These are phyloP conservation scores for Tremellales sp. DNA, from an alignment of 1,284 basidiomycete genomes.

Conservation along the genomic window DNA sequence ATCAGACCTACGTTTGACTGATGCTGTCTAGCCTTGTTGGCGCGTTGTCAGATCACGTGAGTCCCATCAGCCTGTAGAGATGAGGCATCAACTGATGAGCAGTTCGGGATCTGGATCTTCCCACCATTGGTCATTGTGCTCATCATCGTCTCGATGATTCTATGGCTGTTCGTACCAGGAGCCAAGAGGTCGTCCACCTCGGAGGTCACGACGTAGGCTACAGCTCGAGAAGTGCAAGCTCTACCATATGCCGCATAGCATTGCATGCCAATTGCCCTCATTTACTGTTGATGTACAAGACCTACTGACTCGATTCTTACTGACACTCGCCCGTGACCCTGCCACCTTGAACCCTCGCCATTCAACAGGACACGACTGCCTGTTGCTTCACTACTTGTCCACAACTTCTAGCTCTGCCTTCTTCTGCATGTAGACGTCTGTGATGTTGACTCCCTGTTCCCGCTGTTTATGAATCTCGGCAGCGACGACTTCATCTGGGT, in stretches of 20 bases:
- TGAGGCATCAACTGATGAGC: not conserved
- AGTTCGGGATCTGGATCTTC: conserved; percentile 1
- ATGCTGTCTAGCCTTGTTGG: not conserved
- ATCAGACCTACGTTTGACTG: not conserved
- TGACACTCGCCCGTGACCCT: no score
- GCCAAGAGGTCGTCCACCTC: not conserved
- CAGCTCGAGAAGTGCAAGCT: no score
- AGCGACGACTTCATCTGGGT: conserved; percentile 26
- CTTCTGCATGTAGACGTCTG: not conserved
- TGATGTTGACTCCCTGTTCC: not conserved
- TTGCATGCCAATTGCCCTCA: no score
- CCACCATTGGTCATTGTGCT: not conserved
- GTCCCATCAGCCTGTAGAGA: not conserved
- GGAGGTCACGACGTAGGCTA: no score
- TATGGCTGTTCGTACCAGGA: not conserved
- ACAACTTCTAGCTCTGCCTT: no score
- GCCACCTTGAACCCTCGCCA: no score
- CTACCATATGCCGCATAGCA: no score
- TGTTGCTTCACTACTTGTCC: no score
- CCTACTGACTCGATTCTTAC: no score
- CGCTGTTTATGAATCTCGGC: conserved; percentile 30
- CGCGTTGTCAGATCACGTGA: not conserved
- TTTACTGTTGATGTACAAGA: no score
- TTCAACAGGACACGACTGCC: no score
- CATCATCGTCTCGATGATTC: not conserved